A percentile compares a stretch with the other conserved stretches of the same genome.
Evolutionary conservation across 2,329 filamentous ascomycete genomes (phyloP).

Genomic region (Lojkania enalia): DNA sequence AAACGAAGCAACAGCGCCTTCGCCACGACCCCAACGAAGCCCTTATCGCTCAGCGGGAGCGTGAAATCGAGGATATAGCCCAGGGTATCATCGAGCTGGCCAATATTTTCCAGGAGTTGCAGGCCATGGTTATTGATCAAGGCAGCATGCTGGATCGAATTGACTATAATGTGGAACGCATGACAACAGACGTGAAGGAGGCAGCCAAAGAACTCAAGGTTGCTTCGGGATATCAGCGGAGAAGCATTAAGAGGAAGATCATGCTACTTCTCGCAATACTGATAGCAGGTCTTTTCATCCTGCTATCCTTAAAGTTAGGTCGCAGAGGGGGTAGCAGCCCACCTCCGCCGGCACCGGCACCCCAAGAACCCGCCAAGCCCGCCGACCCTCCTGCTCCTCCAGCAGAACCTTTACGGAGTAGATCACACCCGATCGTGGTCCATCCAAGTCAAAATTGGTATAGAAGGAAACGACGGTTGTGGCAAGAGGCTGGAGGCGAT

Average conservation of each 20-base stretch:
- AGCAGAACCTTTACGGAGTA: conserved; percentile 10
- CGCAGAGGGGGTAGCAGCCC: conserved; percentile 37
- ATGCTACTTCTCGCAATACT: conserved; percentile 86
- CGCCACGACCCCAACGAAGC: conserved; percentile 71
- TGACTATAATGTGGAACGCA: conserved; percentile 90
- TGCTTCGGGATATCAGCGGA: conserved; percentile 84
- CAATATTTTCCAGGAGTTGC: conserved; percentile 94
- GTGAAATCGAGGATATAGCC: conserved; percentile 96
- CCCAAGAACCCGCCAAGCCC: conserved; percentile 23
- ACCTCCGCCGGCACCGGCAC: conserved; percentile 21
- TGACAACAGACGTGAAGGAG: conserved; percentile 89
- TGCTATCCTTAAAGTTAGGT: conserved; percentile 79
- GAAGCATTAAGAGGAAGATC: conserved; percentile 86
- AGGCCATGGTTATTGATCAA: conserved; percentile 75
- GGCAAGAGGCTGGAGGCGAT: conserved; percentile 24
- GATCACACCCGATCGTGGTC: conserved; percentile 19
- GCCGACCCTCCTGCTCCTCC: conserved; percentile 16
- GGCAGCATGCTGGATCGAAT: conserved; percentile 57
- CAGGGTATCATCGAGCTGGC: conserved; percentile 97
- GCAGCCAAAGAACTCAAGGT: conserved; percentile 91
- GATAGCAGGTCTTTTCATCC: conserved; percentile 83
- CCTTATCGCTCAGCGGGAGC: conserved; percentile 86
- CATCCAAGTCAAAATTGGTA: conserved; percentile 37
- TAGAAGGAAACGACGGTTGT: conserved; percentile 40
- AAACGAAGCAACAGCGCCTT: conserved; percentile 66